phyloP scores from a whole-genome alignment of 164 flowering plant genomes.

The Nelumbo lutea region DNA sequence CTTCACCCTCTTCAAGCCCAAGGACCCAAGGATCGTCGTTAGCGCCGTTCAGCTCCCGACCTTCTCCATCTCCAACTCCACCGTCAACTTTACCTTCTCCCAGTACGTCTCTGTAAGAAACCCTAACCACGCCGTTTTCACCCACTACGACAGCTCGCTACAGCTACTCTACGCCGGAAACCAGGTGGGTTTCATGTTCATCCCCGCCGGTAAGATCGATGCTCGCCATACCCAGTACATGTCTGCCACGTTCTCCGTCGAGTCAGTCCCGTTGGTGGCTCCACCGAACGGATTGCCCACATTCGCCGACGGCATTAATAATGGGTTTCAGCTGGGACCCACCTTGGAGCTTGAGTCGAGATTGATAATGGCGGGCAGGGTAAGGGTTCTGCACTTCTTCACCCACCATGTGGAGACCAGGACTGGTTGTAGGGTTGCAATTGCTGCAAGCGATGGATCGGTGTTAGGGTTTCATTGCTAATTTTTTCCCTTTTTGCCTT shows the following conservation, averaged over 20 bases:
- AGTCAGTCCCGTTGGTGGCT: slow-evolving; percentile 50
- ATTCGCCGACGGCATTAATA: slow-evolving; percentile 7
- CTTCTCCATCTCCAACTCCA: slow-evolving; percentile 62
- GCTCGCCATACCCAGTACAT: slow-evolving; percentile 67
- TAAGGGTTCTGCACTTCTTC: slow-evolving; percentile 72
- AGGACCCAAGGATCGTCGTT: slow-evolving; percentile 61
- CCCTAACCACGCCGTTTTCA: slow-evolving; percentile 75
- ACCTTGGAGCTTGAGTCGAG: slow-evolving; percentile 66
- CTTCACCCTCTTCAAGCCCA: slow-evolving; percentile 88
- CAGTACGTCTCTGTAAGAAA: slow-evolving; percentile 71
- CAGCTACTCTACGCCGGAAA: slow-evolving; percentile 74
- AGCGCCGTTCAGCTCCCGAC: slow-evolving; percentile 70
- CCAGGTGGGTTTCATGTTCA: slow-evolving; percentile 88
- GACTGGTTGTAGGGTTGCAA: slow-evolving; percentile 43
- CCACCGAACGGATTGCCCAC: slow-evolving; percentile 8
- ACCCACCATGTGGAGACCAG: slow-evolving; percentile 61
- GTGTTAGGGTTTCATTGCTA: slow-evolving; percentile 76
- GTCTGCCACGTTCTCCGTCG: slow-evolving; percentile 80
- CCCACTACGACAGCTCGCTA: slow-evolving; percentile 85
- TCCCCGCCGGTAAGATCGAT: slow-evolving; percentile 83
- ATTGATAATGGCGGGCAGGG: slow-evolving; percentile 74
- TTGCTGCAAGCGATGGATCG: slow-evolving; percentile 69
- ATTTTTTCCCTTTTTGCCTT: neutral
- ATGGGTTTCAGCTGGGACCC: slow-evolving; percentile 40
- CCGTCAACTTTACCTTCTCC: slow-evolving; percentile 83